Percentiles rank a stretch among this genome's conserved stretches.
Conservation (phyloP, 208 protist genomes). For the Leishmania guyanensis region DNA sequence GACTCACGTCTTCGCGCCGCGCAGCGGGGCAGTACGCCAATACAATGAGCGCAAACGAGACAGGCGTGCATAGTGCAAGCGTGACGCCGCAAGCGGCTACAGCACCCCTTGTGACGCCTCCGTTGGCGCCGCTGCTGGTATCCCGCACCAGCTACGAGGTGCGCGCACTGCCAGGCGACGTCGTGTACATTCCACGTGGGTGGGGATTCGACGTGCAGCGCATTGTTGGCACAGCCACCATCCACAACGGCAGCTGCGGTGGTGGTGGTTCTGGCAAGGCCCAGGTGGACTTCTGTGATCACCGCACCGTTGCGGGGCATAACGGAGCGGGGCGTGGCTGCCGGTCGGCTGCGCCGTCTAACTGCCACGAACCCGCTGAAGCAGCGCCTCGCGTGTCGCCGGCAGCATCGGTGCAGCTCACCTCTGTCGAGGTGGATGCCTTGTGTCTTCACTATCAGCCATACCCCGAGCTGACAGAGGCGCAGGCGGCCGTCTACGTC, state of each 20-base stretch:
- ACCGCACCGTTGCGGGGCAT: conserved; percentile 11
- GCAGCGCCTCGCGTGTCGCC: background rate
- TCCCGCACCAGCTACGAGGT: conserved; percentile 51
- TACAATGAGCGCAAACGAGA: conserved; percentile 30
- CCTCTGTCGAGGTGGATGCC: conserved; percentile 51
- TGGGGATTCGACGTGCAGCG: conserved; percentile 68
- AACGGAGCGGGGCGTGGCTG: background rate
- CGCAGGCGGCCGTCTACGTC: conserved; percentile 71
- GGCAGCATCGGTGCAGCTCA: background rate
- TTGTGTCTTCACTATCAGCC: conserved; percentile 64
- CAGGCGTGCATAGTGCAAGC: background rate
- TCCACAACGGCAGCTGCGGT: conserved; percentile 11
- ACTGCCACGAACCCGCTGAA: background rate
- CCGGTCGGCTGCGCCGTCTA: background rate
- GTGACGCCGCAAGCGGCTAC: background rate
- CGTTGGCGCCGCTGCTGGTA: background rate
- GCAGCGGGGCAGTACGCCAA: conserved; percentile 41
- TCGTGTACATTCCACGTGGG: conserved; percentile 73
- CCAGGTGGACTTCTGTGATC: conserved; percentile 12
- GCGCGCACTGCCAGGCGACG: conserved; percentile 79
- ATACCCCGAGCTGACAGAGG: conserved; percentile 64
- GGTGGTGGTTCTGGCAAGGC: background rate
- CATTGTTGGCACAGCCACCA: conserved; percentile 52
- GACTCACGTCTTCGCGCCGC: conserved; percentile 35
- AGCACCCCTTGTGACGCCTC: background rate